phyloP scores from a whole-genome alignment of 768 basidiomycete species.

The Lactifluus rugatus region DNA sequence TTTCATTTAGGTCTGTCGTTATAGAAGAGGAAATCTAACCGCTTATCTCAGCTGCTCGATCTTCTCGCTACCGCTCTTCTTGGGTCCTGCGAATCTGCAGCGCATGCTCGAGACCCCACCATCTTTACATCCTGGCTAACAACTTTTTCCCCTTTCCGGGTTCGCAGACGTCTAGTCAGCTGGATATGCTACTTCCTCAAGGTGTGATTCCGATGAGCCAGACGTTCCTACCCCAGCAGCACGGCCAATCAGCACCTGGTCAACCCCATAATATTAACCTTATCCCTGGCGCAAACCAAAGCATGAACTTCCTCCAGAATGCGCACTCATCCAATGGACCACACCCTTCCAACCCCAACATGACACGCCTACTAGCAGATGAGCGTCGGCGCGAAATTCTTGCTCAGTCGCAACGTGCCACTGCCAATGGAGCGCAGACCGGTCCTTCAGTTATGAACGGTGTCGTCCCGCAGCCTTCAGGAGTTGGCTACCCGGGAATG shows the following conservation, averaged over 20 bases:
- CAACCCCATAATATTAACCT: slow-evolving; percentile 33
- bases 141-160: slow-evolving; percentile 11
- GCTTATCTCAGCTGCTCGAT: slow-evolving; percentile 20
- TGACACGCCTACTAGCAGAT: background rate
- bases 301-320: slow-evolving; percentile 26
- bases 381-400: slow-evolving; percentile 1
- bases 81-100: slow-evolving; percentile 14
- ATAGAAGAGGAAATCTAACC: slow-evolving; percentile 17
- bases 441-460: slow-evolving; percentile 14
- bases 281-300: slow-evolving; percentile 26
- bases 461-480: slow-evolving; percentile 19
- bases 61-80: slow-evolving; percentile 17
- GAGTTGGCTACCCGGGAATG: slow-evolving; percentile 6
- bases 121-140: slow-evolving; percentile 18
- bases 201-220: slow-evolving; percentile 29
- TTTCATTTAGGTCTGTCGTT: slow-evolving; percentile 9
- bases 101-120: slow-evolving; percentile 20
- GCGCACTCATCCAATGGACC: slow-evolving; percentile 20
- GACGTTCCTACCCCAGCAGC: slow-evolving; percentile 31
- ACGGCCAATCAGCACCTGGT: slow-evolving; percentile 29
- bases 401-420: slow-evolving; percentile 11
- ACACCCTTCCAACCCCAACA: background rate
- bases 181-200: slow-evolving; percentile 37
- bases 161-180: slow-evolving; percentile 42
- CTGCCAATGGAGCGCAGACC: slow-evolving; percentile 2